Evolutionary conservation across 768 basidiomycete species (phyloP), one percentile per base, ranked within the genome.

Genomic region (Neoboletus brunneissimus): DNA sequence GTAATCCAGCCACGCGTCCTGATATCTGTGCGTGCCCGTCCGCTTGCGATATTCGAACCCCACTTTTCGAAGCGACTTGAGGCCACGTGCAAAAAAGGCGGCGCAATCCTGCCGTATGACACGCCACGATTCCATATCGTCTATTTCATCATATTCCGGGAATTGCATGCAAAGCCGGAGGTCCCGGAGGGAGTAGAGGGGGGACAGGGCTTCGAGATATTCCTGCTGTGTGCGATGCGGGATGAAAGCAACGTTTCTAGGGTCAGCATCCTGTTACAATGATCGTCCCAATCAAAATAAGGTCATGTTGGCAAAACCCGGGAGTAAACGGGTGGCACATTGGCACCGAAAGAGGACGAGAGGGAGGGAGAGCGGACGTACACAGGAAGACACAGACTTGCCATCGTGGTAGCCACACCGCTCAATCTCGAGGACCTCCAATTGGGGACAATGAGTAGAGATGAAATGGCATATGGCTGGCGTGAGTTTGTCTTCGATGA

Each of bases 21-120:
- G 72, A 54, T 73, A 73, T 40, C 70, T 50, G 44, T 73, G 72
- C 3, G 72, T 74, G 32, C 72, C 72, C 9, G 73, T 68, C 15
- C 72, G 68, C 62, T 68, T 74, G 51, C 72, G 70, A 59, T 73
- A 74, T 56, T 73, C 72, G 53, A 73, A 71, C 52, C 72, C 72
- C 47, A 73, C 62, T 60, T 65, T 68, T 47, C 56, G 52, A 54
- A 73, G 70, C 47, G 68, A 64, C 54, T 73, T 74, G 55, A 73
- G 46, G 11, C 59, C 63, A 56, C 46, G 62, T 60, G 70, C 72
- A 56, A 73, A 70, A 53, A 68, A 45, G 40, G 54, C 37, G 31
- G 72, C 72, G 44, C 57, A 68, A 1, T 73, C 69, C 31, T 60
- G 56, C 27, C 72, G 66, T 38, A 62, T 48, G 29, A 60, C 64